A percentile compares a stretch with the other conserved stretches of the same genome.
Conservation (phyloP, 257 asterid species). For the Knoxia roxburghii region DNA sequence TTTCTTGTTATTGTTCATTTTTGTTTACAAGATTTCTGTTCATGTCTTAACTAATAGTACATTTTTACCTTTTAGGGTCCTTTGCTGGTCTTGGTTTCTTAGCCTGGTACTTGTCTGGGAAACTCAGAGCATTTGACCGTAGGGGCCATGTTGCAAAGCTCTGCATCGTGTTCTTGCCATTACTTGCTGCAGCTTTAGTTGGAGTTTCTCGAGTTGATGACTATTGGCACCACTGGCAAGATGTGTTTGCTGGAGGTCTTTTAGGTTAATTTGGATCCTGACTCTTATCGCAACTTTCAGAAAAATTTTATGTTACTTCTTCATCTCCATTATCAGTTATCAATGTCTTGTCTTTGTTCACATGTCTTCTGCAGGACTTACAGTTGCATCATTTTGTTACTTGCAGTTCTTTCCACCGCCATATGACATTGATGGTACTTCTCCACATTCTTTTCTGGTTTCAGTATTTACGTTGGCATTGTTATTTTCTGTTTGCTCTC, state of each 20-base stretch:
- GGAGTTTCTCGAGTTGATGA: constrained; percentile 92
- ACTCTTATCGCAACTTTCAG: constrained; percentile 12
- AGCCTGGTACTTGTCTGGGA: constrained; percentile 64
- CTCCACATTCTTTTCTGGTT: constrained; percentile 11
- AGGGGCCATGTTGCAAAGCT: constrained; percentile 74
- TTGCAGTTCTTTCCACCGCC: constrained; percentile 94
- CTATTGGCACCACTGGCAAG: constrained; percentile 98
- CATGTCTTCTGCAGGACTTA: constrained; percentile 53
- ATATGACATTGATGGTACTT: constrained; percentile 66
- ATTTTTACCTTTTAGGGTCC: constrained; percentile 52
- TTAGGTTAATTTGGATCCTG: constrained; percentile 39
- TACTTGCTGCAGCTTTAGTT: constrained; percentile 70
- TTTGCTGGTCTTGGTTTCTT: constrained; percentile 89
- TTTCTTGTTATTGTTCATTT: constrained; percentile 4
- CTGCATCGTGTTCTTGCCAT: constrained; percentile 65
- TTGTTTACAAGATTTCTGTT: background rate
- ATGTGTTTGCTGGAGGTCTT: constrained; percentile 79
- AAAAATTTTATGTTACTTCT: background rate
- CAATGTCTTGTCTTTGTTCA: constrained; percentile 17
- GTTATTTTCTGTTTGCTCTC: background rate
- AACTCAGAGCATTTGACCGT: constrained; percentile 69
- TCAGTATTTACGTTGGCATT: constrained; percentile 2
- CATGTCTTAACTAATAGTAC: background rate
- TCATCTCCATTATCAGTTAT: background rate
- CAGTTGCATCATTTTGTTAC: constrained; percentile 82